Base-by-base conservation (phyloP, 345 rosid genomes). In the Populus davidiana region DNA sequence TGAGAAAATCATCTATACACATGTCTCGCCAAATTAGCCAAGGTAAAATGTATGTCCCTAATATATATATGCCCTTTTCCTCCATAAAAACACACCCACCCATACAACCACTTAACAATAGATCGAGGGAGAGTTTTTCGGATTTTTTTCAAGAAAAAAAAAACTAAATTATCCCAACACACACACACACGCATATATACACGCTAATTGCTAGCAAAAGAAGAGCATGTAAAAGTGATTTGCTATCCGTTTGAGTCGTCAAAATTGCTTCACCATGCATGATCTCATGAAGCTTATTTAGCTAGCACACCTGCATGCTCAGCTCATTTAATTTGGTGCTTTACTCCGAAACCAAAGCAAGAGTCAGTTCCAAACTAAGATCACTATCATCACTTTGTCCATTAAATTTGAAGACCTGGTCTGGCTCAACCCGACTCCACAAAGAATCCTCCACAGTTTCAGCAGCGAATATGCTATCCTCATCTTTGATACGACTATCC, bases 341-440 rank as follows among this genome's bases (percentile, higher is more conserved):
- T 61, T 73, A 36, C 49, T 66, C 21, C 5, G 65, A 21, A 61
- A 52, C 69, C 64, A 78, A 43, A 21, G 85, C 82, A 38, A 86
- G 85, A 33, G 86, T 82, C 41, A 86, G 85, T 18, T 84, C 87
- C 86, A 86, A 73, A 10, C 75, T 65, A 38, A 75, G 65, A 35
- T 61, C 72, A 17, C 49, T 67, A 29, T 18, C 63, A 6, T 31
- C 64, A 21, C 66, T 33, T 61, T 5, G 77, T 29, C 69, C 56
- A 14, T 76, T 76, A 47, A 64, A 43, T 49, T 70, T 66, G 56
- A 35, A 50, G 36, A 27, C 71, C n/a, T 0, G 75, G 70, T 65
- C 65, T 1, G 72, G 69, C 18, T 66, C 69, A 2, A 67, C 29
- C 64, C 36, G 67, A 75, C 70, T 56, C 79, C 52, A 61, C 31